A percentile compares a stretch with the other conserved stretches of the same genome.
phyloP scores from a whole-genome alignment of 73 alveolate species.

The Paramecium primaurelia region DNA sequence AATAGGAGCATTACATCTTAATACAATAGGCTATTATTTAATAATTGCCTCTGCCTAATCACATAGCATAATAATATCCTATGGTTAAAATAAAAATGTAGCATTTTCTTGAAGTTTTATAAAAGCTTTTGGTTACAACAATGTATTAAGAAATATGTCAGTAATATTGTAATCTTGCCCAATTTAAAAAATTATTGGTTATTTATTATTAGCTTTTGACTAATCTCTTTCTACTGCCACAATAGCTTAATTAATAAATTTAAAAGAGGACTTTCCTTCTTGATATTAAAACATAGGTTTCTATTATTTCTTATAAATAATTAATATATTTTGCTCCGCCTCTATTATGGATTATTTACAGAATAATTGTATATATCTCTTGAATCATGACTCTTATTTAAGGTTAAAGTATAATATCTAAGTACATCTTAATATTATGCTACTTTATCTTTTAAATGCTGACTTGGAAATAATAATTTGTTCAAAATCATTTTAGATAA shows the following conservation, averaged over 20 bases:
- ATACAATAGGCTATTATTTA: slow-evolving; percentile 57
- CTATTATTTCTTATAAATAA: no score
- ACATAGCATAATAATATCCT: slow-evolving; percentile 63
- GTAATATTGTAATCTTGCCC: background rate
- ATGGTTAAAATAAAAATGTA: slow-evolving; percentile 50
- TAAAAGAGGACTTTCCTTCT: background rate
- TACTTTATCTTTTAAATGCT: slow-evolving; percentile 67
- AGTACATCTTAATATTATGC: slow-evolving; percentile 53
- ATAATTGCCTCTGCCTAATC: slow-evolving; percentile 65
- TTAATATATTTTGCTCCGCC: no score
- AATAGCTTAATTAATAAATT: background rate
- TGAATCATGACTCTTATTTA: background rate
- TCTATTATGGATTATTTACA: no score
- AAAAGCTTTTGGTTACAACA: slow-evolving; percentile 68
- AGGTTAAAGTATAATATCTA: background rate
- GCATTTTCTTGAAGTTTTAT: slow-evolving; percentile 61
- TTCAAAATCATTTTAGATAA: slow-evolving; percentile 75
- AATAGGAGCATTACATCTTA: slow-evolving; percentile 80
- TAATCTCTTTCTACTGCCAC: slow-evolving; percentile 24
- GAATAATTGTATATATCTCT: slow-evolving; percentile 42
- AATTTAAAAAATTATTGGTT: background rate
- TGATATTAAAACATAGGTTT: background rate
- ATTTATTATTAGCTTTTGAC: background rate
- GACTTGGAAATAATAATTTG: slow-evolving; percentile 76
- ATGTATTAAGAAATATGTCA: slow-evolving; percentile 13